Conservation (phyloP, 352 stramenopile genomes). For the Phytophthora tentaculata region DNA sequence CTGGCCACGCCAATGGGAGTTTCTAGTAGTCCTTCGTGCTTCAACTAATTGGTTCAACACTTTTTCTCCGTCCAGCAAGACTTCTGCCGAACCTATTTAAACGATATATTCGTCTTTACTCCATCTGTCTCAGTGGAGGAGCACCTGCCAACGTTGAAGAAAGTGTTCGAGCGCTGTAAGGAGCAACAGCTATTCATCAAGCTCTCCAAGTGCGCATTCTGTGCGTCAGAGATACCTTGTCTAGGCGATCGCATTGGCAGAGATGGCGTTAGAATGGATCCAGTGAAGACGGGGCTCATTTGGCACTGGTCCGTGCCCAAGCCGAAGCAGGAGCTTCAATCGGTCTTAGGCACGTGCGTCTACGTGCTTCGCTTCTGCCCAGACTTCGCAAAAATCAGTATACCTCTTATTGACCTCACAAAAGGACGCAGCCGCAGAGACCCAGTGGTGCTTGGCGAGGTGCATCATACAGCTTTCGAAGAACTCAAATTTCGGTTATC, state of each 20-base stretch:
- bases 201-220: conserved; percentile 19
- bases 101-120: conserved; percentile 12
- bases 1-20: conserved; percentile 12
- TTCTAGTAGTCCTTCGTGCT: conserved; percentile 11
- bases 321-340: conserved; percentile 8
- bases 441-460: background rate
- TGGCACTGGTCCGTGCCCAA: conserved; percentile 3
- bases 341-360: conserved; percentile 14
- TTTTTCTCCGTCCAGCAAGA: background rate
- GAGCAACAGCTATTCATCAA: conserved; percentile 8
- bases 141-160: background rate
- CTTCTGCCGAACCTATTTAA: conserved; percentile 5
- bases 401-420: conserved; percentile 3
- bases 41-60: background rate
- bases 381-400: conserved; percentile 1
- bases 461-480: conserved; percentile 1
- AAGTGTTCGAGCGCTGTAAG: conserved; percentile 4
- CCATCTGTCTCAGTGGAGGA: background rate
- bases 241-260: background rate
- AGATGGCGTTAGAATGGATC: conserved; percentile 17
- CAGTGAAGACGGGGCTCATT: background rate
- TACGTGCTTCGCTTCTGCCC: conserved; percentile 11
- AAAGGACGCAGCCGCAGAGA: background rate
- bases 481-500: background rate
- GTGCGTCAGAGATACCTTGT: conserved; percentile 6